Base-by-base conservation (phyloP, 495 filamentous ascomycete genomes). In the Talaromyces adpressus region DNA sequence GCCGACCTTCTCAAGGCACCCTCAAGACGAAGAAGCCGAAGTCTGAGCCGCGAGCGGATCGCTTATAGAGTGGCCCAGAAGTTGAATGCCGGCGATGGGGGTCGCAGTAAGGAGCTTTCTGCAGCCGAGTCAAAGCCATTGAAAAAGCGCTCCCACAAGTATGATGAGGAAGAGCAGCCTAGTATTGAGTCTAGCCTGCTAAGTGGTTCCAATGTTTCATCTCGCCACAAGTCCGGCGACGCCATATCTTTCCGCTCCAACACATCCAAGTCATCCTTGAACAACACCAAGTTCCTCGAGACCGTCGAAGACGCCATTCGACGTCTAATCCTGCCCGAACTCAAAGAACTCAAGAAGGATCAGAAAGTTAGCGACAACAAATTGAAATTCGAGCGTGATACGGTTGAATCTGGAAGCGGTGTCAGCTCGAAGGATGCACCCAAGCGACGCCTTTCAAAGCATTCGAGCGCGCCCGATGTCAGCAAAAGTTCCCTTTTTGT, bases 291-390 rank as follows among this genome's bases (percentile, higher is more conserved):
- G 65, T 76, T 98, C n/a, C 83, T 98, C 5, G 91, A 95, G 71
- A 93, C 92, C 0, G 93, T 98, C 7, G 93, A 98, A 74, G 93
- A 97, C 77, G 92, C 94, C 22, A 98, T 98, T 66, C 88, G 90
- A 57, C 85, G 93, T 52, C 78, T 98, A 57, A 96, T 98, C 57
- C 76, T 98, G 1, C 95, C 94, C 0, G 93, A 98, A 71, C 80
- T 98, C 54, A 91, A 91, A 60, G 91, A 91, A 32, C 80, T 98
- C 53, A 97, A 96, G 75, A 85, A 91, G 69, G 91, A 96, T 68
- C 90, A 95, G 70, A 91, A 88, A 64, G 79, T 82, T 39, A 82
- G 85, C 57, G 73, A 81, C 61, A 87, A 85, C 66, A 78, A 74
- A n/a, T 75, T 74, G 63, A 86, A 84, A 58, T 87, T 84, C 62